Percentiles rank a stretch among this genome's conserved stretches.
Evolutionary conservation across 2,329 filamentous ascomycete species (phyloP).

Genomic region (Paracamarosporium sp.): DNA sequence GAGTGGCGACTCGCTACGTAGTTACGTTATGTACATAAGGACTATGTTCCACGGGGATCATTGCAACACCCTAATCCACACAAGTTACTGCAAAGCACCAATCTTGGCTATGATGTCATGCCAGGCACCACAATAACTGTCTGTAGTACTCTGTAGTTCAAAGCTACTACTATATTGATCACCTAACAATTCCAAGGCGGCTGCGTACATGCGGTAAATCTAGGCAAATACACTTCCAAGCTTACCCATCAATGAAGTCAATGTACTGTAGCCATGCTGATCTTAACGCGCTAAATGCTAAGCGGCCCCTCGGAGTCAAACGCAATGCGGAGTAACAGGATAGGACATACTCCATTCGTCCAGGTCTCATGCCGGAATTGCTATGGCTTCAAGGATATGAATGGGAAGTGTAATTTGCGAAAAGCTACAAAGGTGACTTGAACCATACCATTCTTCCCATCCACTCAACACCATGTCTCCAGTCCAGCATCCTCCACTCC

Average conservation of each 20-base stretch:
- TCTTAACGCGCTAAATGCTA: neutral
- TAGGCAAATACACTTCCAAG: neutral
- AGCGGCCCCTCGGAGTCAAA: neutral
- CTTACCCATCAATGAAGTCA: neutral
- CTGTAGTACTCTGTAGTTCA: too few species aligned
- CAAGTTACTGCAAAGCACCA: too few species aligned
- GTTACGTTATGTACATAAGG: too few species aligned
- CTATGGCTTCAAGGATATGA: neutral
- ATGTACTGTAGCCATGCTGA: neutral
- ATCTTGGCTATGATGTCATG: too few species aligned
- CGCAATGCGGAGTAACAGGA: neutral
- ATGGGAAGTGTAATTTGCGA: neutral
- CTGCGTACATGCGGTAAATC: too few species aligned
- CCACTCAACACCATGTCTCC: neutral
- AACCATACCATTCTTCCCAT: neutral
- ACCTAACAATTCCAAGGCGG: too few species aligned
- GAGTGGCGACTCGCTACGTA: too few species aligned
- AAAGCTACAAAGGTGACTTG: neutral
- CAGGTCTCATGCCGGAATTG: neutral
- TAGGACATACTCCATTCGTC: neutral
- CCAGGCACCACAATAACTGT: too few species aligned
- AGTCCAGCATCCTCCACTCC: neutral
- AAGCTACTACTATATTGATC: too few species aligned
- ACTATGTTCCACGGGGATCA: too few species aligned
- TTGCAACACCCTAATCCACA: too few species aligned